phyloP scores from a whole-genome alignment of 257 asterid genomes.

The Salvia rosmarinus region DNA sequence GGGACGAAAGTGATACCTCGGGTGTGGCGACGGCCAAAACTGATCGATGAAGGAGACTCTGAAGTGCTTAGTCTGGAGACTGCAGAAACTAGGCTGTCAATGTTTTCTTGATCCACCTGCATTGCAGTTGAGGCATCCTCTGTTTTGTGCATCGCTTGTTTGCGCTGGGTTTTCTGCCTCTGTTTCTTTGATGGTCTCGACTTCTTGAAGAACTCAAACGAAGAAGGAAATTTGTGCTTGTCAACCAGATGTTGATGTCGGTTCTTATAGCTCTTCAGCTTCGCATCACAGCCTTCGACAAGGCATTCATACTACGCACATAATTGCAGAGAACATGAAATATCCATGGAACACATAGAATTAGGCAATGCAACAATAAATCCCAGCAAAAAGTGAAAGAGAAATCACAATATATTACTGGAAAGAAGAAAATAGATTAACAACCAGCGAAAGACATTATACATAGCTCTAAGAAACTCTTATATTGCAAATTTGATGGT shows the following conservation, averaged over 20 bases:
- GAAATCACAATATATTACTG: no score
- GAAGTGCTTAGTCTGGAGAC: constrained; percentile 83
- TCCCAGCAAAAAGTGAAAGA: background rate
- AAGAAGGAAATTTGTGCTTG: constrained; percentile 81
- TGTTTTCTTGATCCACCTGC: constrained; percentile 77
- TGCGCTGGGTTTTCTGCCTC: constrained; percentile 59
- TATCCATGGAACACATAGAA: background rate
- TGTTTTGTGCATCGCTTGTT: constrained; percentile 39
- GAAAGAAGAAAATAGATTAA: no score
- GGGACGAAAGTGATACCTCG: constrained; percentile 79
- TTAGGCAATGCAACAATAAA: background rate
- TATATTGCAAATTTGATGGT: background rate
- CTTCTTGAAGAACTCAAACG: constrained; percentile 87
- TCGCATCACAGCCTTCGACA: constrained; percentile 86
- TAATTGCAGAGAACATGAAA: background rate
- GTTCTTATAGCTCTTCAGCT: constrained; percentile 84
- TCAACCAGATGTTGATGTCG: constrained; percentile 89
- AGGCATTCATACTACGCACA: constrained; percentile 84
- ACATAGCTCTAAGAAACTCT: background rate
- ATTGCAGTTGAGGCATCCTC: constrained; percentile 56
- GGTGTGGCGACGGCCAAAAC: constrained; percentile 77
- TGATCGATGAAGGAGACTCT: constrained; percentile 74
- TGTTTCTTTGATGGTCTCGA: constrained; percentile 80
- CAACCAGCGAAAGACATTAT: background rate
- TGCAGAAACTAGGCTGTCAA: constrained; percentile 74